Evolutionary conservation across 805 yeast species (phyloP).

Genomic region (Candida maesae): DNA sequence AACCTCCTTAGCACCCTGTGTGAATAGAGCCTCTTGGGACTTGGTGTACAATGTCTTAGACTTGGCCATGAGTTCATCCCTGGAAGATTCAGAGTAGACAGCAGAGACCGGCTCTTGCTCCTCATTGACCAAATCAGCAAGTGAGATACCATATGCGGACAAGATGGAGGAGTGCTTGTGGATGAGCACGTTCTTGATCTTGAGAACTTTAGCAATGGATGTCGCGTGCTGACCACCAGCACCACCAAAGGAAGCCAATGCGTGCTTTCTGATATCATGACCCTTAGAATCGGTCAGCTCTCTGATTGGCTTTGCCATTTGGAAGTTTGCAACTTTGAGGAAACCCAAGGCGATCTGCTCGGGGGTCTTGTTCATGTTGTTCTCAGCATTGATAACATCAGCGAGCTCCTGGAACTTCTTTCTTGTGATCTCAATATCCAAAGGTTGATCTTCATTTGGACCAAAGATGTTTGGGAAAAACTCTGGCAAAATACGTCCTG

Average conservation of each 20-base stretch:
- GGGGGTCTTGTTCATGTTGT: slow-evolving; percentile 32
- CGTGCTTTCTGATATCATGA: slow-evolving; percentile 38
- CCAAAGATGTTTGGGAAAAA: slow-evolving; percentile 82
- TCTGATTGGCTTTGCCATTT: slow-evolving; percentile 46
- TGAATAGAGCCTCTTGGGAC: slow-evolving; percentile 12
- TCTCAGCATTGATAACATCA: slow-evolving; percentile 33
- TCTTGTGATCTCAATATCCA: slow-evolving; percentile 47
- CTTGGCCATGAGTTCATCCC: slow-evolving; percentile 14
- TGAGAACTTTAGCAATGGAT: slow-evolving; percentile 39
- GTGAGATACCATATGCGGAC: slow-evolving; percentile 44
- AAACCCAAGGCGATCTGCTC: slow-evolving; percentile 45
- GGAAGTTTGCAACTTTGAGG: slow-evolving; percentile 41
- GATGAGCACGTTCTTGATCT: slow-evolving; percentile 38
- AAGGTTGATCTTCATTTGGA: slow-evolving; percentile 66
- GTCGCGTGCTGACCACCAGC: slow-evolving; percentile 47
- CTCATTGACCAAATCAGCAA: slow-evolving; percentile 34
- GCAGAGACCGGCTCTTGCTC: slow-evolving; percentile 26
- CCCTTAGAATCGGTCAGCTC: slow-evolving; percentile 45
- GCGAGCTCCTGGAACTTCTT: slow-evolving; percentile 37
- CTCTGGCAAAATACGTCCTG: slow-evolving; percentile 71
- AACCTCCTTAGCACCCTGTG: slow-evolving; percentile 28
- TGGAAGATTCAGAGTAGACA: slow-evolving; percentile 24
- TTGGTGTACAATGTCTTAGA: slow-evolving; percentile 8
- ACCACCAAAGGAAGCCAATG: slow-evolving; percentile 46
- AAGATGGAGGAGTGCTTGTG: slow-evolving; percentile 45